Evolutionary conservation across 2,329 filamentous ascomycete species (phyloP).

Genomic region (Tolypocladium amazonense): DNA sequence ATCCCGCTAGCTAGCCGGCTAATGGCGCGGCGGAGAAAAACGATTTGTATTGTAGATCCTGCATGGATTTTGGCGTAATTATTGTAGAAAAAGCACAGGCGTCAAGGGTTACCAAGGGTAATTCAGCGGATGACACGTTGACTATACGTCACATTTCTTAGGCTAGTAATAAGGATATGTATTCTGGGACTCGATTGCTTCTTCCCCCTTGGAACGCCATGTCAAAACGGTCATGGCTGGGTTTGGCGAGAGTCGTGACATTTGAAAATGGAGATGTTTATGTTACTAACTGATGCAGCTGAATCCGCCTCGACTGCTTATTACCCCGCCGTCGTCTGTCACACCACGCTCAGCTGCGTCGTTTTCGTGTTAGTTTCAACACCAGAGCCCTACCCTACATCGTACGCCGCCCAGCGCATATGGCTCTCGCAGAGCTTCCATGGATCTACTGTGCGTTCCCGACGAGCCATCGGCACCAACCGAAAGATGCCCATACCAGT

Average conservation of each 20-base stretch:
- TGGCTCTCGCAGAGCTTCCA: background rate
- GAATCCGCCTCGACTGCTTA: background rate
- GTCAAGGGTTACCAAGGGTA: background rate
- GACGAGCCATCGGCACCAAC: conserved; percentile 6
- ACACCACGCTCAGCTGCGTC: background rate
- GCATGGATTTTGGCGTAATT: background rate
- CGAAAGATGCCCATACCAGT: conserved; percentile 12
- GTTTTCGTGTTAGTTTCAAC: background rate
- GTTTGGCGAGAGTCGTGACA: too few species aligned
- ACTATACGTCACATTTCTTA: too few species aligned
- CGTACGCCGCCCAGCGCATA: background rate
- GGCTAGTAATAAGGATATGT: background rate
- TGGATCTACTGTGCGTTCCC: conserved; percentile 12
- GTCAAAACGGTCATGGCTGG: too few species aligned
- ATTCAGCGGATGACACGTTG: background rate
- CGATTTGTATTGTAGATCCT: background rate
- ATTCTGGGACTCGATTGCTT: background rate
- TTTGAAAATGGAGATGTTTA: too few species aligned
- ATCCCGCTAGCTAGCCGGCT: background rate
- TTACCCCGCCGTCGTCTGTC: background rate
- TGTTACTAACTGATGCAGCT: too few species aligned
- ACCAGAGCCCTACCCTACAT: too few species aligned
- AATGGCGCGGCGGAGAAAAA: background rate
- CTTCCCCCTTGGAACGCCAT: background rate
- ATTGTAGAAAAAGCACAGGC: background rate